Conservation (phyloP, 768 basidiomycete genomes). For the Lentinula aciculospora region DNA sequence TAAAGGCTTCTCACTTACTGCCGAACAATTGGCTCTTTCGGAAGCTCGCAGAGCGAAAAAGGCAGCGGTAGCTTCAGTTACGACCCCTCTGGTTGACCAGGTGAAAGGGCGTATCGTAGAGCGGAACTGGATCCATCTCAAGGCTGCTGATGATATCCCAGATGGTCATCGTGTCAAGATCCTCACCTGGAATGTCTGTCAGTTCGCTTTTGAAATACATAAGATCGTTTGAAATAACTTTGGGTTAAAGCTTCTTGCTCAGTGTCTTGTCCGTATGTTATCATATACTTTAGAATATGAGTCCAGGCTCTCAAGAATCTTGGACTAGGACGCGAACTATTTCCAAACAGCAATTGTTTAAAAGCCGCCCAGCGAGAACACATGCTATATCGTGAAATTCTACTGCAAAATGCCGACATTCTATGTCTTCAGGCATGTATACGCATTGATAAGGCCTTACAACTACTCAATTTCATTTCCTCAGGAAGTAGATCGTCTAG, state of each 20-base stretch:
- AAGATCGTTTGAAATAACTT: conserved; percentile 9
- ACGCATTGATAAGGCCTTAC: not conserved
- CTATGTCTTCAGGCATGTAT: conserved; percentile 75
- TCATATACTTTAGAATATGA: not conserved
- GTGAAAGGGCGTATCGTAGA: conserved; percentile 21
- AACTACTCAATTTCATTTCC: not conserved
- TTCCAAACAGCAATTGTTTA: conserved; percentile 81
- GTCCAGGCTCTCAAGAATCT: not conserved
- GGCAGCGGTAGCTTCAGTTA: conserved; percentile 8
- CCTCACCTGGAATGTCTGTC: conserved; percentile 82
- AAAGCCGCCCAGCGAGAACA: conserved; percentile 68
- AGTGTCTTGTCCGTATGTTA: conserved; percentile 71
- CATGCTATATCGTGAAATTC: conserved; percentile 76
- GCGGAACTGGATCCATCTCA: conserved; percentile 36
- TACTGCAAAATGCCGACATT: conserved; percentile 68
- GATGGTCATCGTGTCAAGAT: conserved; percentile 40
- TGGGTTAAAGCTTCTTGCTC: conserved; percentile 59
- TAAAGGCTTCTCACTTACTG: conserved; percentile 29
- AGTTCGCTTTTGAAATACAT: conserved; percentile 4
- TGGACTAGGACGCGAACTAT: conserved; percentile 69
- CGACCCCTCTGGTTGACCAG: conserved; percentile 7
- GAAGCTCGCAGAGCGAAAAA: conserved; percentile 48
- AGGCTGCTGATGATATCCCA: conserved; percentile 15
- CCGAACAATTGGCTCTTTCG: conserved; percentile 52
- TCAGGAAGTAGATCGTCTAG: conserved; percentile 85